These are phyloP conservation scores for Mycena indigotica DNA, from an alignment of 768 basidiomycete species.

Conservation along the genomic window DNA sequence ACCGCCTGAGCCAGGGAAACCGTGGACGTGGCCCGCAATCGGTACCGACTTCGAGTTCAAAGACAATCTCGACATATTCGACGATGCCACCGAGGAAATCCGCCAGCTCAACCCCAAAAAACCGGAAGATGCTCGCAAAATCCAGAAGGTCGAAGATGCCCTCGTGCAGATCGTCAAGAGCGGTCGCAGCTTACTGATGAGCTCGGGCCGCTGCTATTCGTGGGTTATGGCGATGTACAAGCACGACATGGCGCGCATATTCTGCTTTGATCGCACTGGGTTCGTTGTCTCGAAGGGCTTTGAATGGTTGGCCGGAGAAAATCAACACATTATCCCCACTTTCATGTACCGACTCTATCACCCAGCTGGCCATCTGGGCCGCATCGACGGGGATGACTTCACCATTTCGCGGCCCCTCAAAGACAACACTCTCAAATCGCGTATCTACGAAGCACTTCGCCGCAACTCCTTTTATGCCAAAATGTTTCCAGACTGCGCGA, in stretches of 20 bases:
- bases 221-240: neutral
- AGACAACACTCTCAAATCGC: neutral
- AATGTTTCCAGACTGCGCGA: neutral
- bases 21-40: neutral
- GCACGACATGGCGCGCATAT: neutral
- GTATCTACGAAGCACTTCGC: neutral
- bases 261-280: constrained; percentile 7
- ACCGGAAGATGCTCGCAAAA: neutral
- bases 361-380: neutral
- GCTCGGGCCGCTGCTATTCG: neutral
- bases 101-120: neutral
- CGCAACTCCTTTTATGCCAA: neutral
- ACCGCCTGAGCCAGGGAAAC: neutral
- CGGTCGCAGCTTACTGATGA: constrained; percentile 3
- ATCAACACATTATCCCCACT: neutral
- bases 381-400: neutral
- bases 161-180: neutral
- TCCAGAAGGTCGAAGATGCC: neutral
- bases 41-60: neutral
- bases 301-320: neutral
- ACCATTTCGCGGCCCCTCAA: neutral
- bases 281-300: neutral
- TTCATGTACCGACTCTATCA: neutral
- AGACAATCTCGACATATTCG: too few species aligned
- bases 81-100: too few species aligned